A percentile compares a stretch with the other conserved stretches of the same genome.
phyloP scores from a whole-genome alignment of 2,329 filamentous ascomycete genomes.

The Stemphylium beticola region DNA sequence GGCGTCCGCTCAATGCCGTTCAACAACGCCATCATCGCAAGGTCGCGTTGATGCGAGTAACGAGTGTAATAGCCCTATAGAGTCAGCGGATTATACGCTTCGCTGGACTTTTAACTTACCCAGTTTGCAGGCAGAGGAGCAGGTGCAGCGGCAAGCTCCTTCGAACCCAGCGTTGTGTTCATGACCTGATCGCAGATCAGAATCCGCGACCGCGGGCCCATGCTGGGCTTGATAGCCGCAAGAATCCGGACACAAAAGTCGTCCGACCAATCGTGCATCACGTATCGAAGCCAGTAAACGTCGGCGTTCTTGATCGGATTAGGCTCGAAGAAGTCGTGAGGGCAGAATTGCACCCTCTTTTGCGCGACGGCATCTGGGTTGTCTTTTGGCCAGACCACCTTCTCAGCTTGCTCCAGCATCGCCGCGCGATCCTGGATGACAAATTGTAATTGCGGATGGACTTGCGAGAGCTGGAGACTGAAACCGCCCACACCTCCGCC shows the following conservation, averaged over 20 bases:
- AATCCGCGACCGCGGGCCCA: conserved; percentile 37
- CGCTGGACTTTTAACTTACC: background rate
- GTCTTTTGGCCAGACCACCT: background rate
- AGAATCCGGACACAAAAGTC: conserved; percentile 37
- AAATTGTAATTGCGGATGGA: background rate
- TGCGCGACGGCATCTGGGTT: background rate
- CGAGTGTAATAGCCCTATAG: background rate
- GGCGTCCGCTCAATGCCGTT: conserved; percentile 36
- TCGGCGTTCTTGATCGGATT: conserved; percentile 40
- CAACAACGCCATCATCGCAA: conserved; percentile 34
- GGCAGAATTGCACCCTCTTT: conserved; percentile 25
- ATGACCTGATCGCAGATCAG: conserved; percentile 41
- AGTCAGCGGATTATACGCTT: background rate
- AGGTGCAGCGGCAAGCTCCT: conserved; percentile 12
- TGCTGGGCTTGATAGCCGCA: conserved; percentile 28
- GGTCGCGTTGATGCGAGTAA: conserved; percentile 31
- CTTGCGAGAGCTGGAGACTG: conserved; percentile 9
- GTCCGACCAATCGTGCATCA: conserved; percentile 45
- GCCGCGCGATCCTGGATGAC: conserved; percentile 25
- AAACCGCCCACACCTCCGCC: conserved; percentile 43
- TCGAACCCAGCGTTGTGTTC: conserved; percentile 37
- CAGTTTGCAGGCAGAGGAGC: background rate
- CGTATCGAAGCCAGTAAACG: conserved; percentile 42
- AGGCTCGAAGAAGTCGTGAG: conserved; percentile 42
- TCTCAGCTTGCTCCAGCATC: background rate